Percentiles rank a stretch among this genome's conserved stretches.
phyloP scores from a whole-genome alignment of 441 rosid genomes.

The Corymbia calophylla region DNA sequence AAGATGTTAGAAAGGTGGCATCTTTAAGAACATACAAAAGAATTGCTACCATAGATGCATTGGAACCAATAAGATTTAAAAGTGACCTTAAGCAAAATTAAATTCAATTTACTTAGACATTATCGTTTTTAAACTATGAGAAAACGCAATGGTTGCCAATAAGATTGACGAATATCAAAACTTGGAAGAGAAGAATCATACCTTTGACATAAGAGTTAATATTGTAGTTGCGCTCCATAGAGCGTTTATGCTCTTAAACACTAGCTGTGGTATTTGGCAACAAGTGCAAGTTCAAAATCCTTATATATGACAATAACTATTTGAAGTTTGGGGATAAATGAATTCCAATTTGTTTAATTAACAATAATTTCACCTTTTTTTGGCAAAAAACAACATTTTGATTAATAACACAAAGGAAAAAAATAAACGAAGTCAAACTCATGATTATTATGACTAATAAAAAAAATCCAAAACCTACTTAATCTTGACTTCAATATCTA shows the following conservation, averaged over 20 bases:
- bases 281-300: background rate
- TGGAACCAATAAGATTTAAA: background rate
- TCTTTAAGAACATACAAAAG: background rate
- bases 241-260: background rate
- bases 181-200: background rate
- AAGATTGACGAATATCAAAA: background rate
- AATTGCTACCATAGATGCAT: background rate
- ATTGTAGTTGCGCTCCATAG: background rate
- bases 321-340: background rate
- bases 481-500: no score
- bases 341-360: no score
- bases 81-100: background rate
- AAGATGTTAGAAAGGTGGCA: background rate
- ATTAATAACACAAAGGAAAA: background rate
- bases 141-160: background rate
- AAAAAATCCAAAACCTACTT: background rate
- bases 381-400: background rate
- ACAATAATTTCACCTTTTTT: no score
- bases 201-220: background rate
- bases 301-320: no score
- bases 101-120: background rate
- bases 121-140: background rate
- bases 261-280: background rate
- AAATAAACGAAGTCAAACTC: background rate
- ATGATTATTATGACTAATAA: background rate